Base-by-base conservation (phyloP, 495 filamentous ascomycete species). In the Geoglossum glabrum region DNA sequence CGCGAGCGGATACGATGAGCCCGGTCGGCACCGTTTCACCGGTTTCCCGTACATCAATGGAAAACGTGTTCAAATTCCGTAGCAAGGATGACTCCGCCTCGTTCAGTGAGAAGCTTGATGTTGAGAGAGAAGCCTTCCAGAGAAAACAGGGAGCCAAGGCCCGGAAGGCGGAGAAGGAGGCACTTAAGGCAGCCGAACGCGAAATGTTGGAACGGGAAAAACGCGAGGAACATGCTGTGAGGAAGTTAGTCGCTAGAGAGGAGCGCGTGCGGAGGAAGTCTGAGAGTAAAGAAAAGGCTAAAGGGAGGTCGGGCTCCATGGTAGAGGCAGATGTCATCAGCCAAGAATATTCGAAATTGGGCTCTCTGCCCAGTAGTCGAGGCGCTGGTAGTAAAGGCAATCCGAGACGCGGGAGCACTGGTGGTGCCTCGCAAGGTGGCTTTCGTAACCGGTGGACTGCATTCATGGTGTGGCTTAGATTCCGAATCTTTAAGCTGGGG, bases 81-180 rank as follows among this genome's bases (percentile, higher is more conserved):
- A 68, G 68, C 38, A 64, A 72, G 63, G 63, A 75, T 59, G 63
- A 76, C 66, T 62, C 71, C 59, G 76, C 80, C 59, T 72, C 78
- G 6, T 73, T 19, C 72, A 71, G 17, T 71, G 76, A 55, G 76
- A 76, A 57, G 76, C 76, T 23, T 73, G 72, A 10, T 71, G 80
- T 6, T 74, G 75, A 59, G 74, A 74, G 49, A 13, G 73, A 73
- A 59, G 77, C 77, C 3, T 81, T 80, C 61, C 68, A 74, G 56
- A 75, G 81, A 57, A 76, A 76, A 59, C 76, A 81, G 63, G 76
- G 70, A n/a, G 76, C 75, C 9, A 81, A 82, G 60, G 73, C 71
- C 25, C 72, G 70, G 28, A 77, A 78, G 56, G 67, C 76, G 47
- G 74, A 79, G 57, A 70, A 76, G 59, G 75, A 77, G 55, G 77